Percentiles rank a stretch among this genome's conserved stretches.
Conservation (phyloP, 2,329 filamentous ascomycete species). For the Trichoderma arundinaceum region DNA sequence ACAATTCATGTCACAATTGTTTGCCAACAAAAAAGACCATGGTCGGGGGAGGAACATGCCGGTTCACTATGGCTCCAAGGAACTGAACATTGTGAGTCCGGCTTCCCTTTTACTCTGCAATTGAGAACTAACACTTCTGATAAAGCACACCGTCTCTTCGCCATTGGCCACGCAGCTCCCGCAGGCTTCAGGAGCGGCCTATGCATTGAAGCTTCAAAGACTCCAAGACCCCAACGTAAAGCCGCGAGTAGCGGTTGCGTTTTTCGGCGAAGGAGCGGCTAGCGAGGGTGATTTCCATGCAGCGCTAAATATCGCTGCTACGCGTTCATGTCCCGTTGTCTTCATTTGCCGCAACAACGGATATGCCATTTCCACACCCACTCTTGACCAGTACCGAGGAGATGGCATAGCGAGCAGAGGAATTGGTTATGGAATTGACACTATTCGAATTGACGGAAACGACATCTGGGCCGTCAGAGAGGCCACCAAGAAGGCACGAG, state of each 20-base stretch:
- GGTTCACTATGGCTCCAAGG: slow-evolving; percentile 87
- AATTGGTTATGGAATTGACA: slow-evolving; percentile 91
- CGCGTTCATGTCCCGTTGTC: slow-evolving; percentile 81
- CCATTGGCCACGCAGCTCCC: slow-evolving; percentile 88
- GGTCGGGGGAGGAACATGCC: slow-evolving; percentile 94
- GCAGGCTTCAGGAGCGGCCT: slow-evolving; percentile 84
- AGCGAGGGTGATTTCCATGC: slow-evolving; percentile 93
- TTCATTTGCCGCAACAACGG: slow-evolving; percentile 95
- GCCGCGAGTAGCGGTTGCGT: slow-evolving; percentile 76
- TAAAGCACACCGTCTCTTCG: slow-evolving; percentile 79
- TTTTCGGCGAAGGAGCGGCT: slow-evolving; percentile 89
- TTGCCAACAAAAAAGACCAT: slow-evolving; percentile 80
- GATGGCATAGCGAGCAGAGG: slow-evolving; percentile 89
- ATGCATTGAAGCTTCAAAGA: slow-evolving; percentile 82
- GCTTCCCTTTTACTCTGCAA: background rate
- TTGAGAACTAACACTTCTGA: background rate
- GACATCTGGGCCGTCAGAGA: slow-evolving; percentile 89
- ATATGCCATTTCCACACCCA: slow-evolving; percentile 88
- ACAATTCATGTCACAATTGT: slow-evolving; percentile 95
- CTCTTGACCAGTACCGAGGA: slow-evolving; percentile 86
- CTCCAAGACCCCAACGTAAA: slow-evolving; percentile 71
- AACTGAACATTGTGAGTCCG: slow-evolving; percentile 76
- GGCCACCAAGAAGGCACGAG: slow-evolving; percentile 76
- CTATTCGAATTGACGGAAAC: slow-evolving; percentile 91
- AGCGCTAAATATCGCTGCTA: slow-evolving; percentile 88